Conservation (phyloP, 1,139 yeast genomes). For the Sugiyamaella paludigena region DNA sequence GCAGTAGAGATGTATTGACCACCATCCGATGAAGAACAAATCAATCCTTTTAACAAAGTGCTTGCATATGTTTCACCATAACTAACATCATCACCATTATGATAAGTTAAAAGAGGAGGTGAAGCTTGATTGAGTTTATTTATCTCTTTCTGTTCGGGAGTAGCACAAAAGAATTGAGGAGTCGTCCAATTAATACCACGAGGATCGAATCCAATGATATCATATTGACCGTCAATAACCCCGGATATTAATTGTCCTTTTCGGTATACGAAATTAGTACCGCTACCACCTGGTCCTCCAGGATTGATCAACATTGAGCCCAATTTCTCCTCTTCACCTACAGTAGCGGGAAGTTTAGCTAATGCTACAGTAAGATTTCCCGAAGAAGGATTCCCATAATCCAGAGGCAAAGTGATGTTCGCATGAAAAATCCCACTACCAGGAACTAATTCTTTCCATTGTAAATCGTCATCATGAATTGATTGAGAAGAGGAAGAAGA, state of each 20-base stretch:
- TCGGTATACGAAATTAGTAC: constrained; percentile 15
- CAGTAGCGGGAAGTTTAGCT: constrained; percentile 16
- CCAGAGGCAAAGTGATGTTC: constrained; percentile 18
- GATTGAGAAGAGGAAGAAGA: too few relatives aligned
- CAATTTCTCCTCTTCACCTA: constrained; percentile 2
- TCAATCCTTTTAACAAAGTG: constrained; percentile 8
- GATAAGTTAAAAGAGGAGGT: constrained; percentile 6
- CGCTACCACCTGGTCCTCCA: constrained; percentile 24
- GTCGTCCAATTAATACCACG: constrained; percentile 19
- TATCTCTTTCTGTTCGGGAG: not conserved
- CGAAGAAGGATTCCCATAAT: constrained; percentile 15
- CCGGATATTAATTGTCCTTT: constrained; percentile 11
- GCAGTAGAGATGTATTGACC: constrained; percentile 21
- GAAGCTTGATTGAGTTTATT: too few relatives aligned
- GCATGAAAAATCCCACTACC: constrained; percentile 14
- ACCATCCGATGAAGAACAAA: constrained; percentile 15
- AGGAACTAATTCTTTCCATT: constrained; percentile 9
- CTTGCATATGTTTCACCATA: constrained; percentile 13
- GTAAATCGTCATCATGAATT: constrained; percentile 1
- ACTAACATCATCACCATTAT: constrained; percentile 11
- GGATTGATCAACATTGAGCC: constrained; percentile 21
- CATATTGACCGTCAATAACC: constrained; percentile 19
- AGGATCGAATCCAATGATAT: constrained; percentile 23
- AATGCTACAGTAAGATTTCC: constrained; percentile 18
- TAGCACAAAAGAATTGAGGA: constrained; percentile 15